A percentile compares a stretch with the other conserved stretches of the same genome.
Conservation (phyloP, 1,139 yeast genomes). For the Sugiyamaella novakii region DNA sequence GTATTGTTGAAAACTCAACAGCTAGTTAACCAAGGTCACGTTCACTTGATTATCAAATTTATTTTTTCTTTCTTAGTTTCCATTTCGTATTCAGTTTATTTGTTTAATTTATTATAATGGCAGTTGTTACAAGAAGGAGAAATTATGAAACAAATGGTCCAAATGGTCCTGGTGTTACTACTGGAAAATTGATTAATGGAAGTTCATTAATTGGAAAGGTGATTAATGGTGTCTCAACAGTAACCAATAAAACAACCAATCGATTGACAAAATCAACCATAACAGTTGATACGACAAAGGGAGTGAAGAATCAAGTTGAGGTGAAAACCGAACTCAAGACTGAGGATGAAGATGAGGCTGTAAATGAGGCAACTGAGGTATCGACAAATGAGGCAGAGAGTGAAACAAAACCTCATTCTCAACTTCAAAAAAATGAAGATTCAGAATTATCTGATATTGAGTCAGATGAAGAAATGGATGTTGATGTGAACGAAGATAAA, state of each 20-base stretch:
- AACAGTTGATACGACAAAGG: background rate
- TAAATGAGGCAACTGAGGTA: background rate
- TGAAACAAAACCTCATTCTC: background rate
- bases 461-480: no score
- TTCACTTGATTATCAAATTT: no score
- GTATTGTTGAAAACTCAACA: no score
- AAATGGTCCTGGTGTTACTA: conserved; percentile 2
- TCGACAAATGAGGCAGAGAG: background rate
- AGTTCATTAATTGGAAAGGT: background rate
- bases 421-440: background rate
- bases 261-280: background rate
- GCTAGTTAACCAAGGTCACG: no score
- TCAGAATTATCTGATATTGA: background rate
- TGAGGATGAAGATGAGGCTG: background rate
- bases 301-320: background rate
- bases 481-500: background rate
- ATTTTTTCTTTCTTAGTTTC: no score
- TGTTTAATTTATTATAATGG: no score
- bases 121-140: conserved; percentile 18
- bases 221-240: background rate
- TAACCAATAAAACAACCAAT: no score
- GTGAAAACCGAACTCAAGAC: background rate
- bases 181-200: background rate
- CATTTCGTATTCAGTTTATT: no score
- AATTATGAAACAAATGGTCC: conserved; percentile 15